phyloP scores from a whole-genome alignment of 257 asterid genomes.

The Forsythia suspensa region DNA sequence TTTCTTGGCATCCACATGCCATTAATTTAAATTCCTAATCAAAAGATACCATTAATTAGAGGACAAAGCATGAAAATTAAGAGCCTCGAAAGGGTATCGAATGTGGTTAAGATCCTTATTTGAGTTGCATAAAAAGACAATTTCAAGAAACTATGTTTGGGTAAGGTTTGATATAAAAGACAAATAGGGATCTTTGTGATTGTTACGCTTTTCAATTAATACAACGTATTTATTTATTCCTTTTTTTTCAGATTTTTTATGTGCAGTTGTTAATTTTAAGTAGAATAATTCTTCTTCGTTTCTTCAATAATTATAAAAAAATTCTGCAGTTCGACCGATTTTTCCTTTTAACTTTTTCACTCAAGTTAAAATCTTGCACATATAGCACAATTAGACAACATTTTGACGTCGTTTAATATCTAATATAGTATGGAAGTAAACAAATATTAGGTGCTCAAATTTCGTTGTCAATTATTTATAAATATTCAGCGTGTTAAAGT shows the following conservation, averaged over 20 bases:
- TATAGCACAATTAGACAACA: no score
- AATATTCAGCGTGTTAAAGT: no score
- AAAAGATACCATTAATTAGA: constrained; percentile 2
- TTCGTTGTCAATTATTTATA: no score
- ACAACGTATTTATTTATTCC: background rate
- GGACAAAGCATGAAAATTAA: constrained; percentile 13
- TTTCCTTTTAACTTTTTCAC: no score
- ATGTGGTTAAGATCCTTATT: constrained; percentile 41
- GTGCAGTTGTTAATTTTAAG: background rate
- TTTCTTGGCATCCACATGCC: constrained; percentile 20
- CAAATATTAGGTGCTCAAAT: no score
- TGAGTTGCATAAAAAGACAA: constrained; percentile 27
- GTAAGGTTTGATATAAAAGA: constrained; percentile 16
- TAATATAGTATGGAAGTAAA: no score
- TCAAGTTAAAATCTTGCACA: no score
- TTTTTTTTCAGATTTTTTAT: background rate
- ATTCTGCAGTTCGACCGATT: no score
- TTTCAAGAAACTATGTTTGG: background rate
- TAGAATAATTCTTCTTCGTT: background rate
- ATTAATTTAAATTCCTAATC: background rate
- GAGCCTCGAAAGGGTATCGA: constrained; percentile 38
- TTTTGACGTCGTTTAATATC: no score
- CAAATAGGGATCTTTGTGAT: constrained; percentile 44
- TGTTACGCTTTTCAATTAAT: constrained; percentile 23
- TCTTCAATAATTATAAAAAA: background rate